Percentiles rank a stretch among this genome's conserved stretches.
phyloP scores from a whole-genome alignment of 2,329 filamentous ascomycete species.

The Fusarium penzigii region DNA sequence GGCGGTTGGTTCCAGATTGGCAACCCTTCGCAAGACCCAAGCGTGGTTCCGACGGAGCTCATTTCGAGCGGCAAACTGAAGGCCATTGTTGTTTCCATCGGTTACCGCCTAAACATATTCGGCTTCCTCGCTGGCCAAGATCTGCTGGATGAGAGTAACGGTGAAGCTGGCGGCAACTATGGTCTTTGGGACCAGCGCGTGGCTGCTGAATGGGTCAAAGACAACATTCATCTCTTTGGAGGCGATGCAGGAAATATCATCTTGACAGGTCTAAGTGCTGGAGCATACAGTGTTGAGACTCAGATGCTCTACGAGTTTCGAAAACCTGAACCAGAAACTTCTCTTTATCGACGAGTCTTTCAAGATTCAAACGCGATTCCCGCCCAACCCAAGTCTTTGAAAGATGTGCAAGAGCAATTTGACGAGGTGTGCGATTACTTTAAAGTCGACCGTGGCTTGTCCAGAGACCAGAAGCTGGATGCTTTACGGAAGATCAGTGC shows the following conservation, averaged over 20 bases:
- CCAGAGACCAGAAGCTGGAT: slow-evolving; percentile 33
- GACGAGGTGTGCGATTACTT: slow-evolving; percentile 43
- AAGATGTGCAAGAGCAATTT: slow-evolving; percentile 41
- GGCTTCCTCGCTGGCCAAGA: slow-evolving; percentile 48
- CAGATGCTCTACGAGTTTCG: slow-evolving; percentile 41
- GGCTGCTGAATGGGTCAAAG: slow-evolving; percentile 52
- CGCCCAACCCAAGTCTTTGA: slow-evolving; percentile 42
- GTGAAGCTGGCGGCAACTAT: slow-evolving; percentile 36
- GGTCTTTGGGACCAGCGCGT: slow-evolving; percentile 50
- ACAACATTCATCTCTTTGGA: slow-evolving; percentile 47
- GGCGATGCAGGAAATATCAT: slow-evolving; percentile 49
- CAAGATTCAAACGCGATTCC: slow-evolving; percentile 49
- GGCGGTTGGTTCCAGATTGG: slow-evolving; percentile 50
- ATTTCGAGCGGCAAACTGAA: slow-evolving; percentile 38
- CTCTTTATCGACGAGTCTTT: slow-evolving; percentile 38
- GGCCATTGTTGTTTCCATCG: slow-evolving; percentile 45
- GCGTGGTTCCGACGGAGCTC: slow-evolving; percentile 45
- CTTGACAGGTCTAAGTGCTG: slow-evolving; percentile 44
- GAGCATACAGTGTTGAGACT: slow-evolving; percentile 44
- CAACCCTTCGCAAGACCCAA: slow-evolving; percentile 42
- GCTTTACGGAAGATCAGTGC: slow-evolving; percentile 33
- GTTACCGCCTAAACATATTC: slow-evolving; percentile 47
- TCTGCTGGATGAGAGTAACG: slow-evolving; percentile 30
- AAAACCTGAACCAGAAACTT: slow-evolving; percentile 12
- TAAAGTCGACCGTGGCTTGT: slow-evolving; percentile 21